phyloP scores from a whole-genome alignment of 2,329 filamentous ascomycete genomes.

The Arthrinium phaeospermum region DNA sequence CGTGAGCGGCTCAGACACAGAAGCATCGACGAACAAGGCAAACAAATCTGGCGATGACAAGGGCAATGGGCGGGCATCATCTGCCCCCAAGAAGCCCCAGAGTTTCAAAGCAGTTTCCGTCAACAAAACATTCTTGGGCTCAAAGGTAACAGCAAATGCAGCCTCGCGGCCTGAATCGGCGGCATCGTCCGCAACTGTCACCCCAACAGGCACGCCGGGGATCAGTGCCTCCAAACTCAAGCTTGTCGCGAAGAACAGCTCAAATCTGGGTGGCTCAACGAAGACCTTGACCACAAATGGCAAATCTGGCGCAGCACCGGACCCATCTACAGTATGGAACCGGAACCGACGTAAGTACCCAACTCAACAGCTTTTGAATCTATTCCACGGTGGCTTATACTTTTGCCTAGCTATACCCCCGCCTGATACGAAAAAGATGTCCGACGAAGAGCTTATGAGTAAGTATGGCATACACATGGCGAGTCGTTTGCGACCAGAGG shows the following conservation, averaged over 20 bases:
- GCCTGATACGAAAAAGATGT: slow-evolving; percentile 80
- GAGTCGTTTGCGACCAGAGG: slow-evolving; percentile 77
- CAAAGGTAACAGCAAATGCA: slow-evolving; percentile 59
- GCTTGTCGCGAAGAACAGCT: slow-evolving; percentile 76
- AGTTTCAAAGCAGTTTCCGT: slow-evolving; percentile 87
- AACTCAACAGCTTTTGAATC: slow-evolving; percentile 23
- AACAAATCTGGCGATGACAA: slow-evolving; percentile 62
- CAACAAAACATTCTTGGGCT: slow-evolving; percentile 82
- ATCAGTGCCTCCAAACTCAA: slow-evolving; percentile 68
- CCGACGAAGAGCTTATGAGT: slow-evolving; percentile 83
- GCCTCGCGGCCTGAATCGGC: slow-evolving; percentile 56
- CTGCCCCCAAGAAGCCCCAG: slow-evolving; percentile 73
- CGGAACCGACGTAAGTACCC: slow-evolving; percentile 76
- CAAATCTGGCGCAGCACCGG: slow-evolving; percentile 66
- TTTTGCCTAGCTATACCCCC: slow-evolving; percentile 58
- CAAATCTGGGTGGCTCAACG: slow-evolving; percentile 60
- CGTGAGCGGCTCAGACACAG: slow-evolving; percentile 77
- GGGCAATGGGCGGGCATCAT: slow-evolving; percentile 62
- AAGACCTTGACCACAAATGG: slow-evolving; percentile 58
- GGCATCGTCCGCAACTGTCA: slow-evolving; percentile 49
- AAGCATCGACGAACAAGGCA: slow-evolving; percentile 67
- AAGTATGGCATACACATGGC: slow-evolving; percentile 88
- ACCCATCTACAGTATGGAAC: slow-evolving; percentile 83
- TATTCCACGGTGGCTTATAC: slow-evolving; percentile 25
- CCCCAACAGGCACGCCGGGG: slow-evolving; percentile 52